A percentile compares a stretch with the other conserved stretches of the same genome.
These are phyloP conservation scores for Xylogone sp. DNA, from an alignment of 2,329 filamentous ascomycete species.

Conservation along the genomic window DNA sequence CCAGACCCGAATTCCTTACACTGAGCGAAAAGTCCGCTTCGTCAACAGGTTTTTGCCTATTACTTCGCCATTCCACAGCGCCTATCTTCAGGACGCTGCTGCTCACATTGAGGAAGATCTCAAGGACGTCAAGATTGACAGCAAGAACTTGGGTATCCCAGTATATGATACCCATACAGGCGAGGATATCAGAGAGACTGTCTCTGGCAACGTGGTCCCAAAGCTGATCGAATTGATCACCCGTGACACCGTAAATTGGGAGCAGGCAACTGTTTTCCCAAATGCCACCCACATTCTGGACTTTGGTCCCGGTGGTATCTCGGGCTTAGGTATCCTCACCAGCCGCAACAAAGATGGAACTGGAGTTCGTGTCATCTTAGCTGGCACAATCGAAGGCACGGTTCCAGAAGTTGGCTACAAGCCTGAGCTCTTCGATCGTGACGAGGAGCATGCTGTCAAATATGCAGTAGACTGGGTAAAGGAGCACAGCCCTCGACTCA, in stretches of 20 bases:
- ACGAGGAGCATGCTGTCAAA: constrained; percentile 90
- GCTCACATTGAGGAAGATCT: constrained; percentile 83
- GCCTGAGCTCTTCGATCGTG: constrained; percentile 93
- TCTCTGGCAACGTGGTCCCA: constrained; percentile 77
- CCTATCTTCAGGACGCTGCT: constrained; percentile 80
- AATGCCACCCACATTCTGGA: constrained; percentile 91
- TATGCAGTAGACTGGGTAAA: constrained; percentile 98
- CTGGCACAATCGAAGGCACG: constrained; percentile 87
- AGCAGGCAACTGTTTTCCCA: constrained; percentile 87
- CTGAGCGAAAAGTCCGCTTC: constrained; percentile 93
- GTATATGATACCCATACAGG: constrained; percentile 91
- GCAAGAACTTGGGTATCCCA: constrained; percentile 71
- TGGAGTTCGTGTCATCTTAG: constrained; percentile 92
- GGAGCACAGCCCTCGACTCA: constrained; percentile 87
- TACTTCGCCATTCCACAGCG: constrained; percentile 97
- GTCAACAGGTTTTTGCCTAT: constrained; percentile 97
- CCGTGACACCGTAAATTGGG: constrained; percentile 91
- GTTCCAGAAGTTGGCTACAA: constrained; percentile 94
- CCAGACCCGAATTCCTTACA: constrained; percentile 90
- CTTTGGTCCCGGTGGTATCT: constrained; percentile 95
- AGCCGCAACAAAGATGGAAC: constrained; percentile 99
- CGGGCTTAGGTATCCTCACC: constrained; percentile 89
- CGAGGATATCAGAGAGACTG: constrained; percentile 70
- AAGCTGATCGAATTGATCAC: constrained; percentile 89
- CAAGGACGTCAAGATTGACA: constrained; percentile 73